A percentile compares a stretch with the other conserved stretches of the same genome.
phyloP scores from a whole-genome alignment of 2,329 filamentous ascomycete species.

The Daldinia sp. region DNA sequence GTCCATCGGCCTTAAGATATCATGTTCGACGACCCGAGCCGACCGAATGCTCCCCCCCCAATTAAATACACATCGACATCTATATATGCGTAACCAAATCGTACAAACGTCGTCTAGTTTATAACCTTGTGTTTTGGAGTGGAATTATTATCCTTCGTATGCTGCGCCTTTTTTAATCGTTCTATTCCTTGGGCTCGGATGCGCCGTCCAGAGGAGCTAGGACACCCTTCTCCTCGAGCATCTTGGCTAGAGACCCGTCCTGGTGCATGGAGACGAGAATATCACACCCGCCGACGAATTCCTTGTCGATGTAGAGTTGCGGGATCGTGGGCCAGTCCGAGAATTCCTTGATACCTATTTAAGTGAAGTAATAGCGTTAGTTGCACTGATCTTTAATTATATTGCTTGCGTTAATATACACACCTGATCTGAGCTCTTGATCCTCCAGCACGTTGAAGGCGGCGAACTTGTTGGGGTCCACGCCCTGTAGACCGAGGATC shows the following conservation, averaged over 20 bases:
- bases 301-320: slow-evolving; percentile 92
- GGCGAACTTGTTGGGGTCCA: slow-evolving; percentile 95
- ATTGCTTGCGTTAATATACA: neutral
- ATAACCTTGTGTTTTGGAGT: neutral
- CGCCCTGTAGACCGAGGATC: slow-evolving; percentile 91
- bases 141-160: neutral
- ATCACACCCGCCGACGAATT: slow-evolving; percentile 97
- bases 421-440: slow-evolving; percentile 82
- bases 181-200: slow-evolving; percentile 46
- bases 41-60: neutral
- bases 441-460: slow-evolving; percentile 98
- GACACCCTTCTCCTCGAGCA: slow-evolving; percentile 93
- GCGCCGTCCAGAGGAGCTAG: slow-evolving; percentile 67
- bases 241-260: slow-evolving; percentile 88
- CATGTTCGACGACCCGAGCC: neutral
- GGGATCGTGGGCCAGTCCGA: slow-evolving; percentile 99
- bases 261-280: slow-evolving; percentile 98
- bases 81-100: slow-evolving; percentile 33
- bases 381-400: slow-evolving; percentile 4
- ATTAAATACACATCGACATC: slow-evolving; percentile 23
- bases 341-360: slow-evolving; percentile 93
- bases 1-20: neutral
- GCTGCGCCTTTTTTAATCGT: slow-evolving; percentile 44
- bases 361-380: neutral
- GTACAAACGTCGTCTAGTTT: slow-evolving; percentile 12